These are phyloP conservation scores for Eucalyptus paniculata DNA, from an alignment of 345 rosid species.

Conservation along the genomic window DNA sequence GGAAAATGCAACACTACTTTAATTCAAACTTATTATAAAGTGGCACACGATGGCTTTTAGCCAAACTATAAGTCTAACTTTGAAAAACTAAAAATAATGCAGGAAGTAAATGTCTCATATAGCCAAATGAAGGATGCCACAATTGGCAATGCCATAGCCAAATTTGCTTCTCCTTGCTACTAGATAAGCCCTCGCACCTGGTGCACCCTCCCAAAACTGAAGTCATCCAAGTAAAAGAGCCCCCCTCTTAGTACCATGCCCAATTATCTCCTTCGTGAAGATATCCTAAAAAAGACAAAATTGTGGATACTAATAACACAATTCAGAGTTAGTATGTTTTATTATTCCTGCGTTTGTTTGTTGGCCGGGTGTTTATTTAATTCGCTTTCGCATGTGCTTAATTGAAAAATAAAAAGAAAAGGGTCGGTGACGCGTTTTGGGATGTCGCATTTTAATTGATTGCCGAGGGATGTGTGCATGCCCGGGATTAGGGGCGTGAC, in stretches of 20 bases:
- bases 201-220: background rate
- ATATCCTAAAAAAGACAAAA: background rate
- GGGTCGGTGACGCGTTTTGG: too few relatives aligned
- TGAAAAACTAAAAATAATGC: background rate
- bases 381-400: too few relatives aligned
- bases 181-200: background rate
- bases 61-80: background rate
- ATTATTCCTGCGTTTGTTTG: too few relatives aligned
- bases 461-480: too few relatives aligned
- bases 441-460: too few relatives aligned
- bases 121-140: background rate
- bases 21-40: background rate
- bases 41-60: background rate
- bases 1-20: background rate
- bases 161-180: background rate
- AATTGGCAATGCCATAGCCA: background rate
- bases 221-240: background rate
- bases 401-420: too few relatives aligned
- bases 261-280: background rate
- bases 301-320: background rate
- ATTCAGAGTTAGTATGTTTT: background rate
- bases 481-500: too few relatives aligned
- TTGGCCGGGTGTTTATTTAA: too few relatives aligned
- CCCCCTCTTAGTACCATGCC: background rate
- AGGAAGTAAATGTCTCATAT: background rate